These are phyloP conservation scores for Mollisia scopiformis DNA, from an alignment of 2,329 filamentous ascomycete genomes.

Conservation along the genomic window DNA sequence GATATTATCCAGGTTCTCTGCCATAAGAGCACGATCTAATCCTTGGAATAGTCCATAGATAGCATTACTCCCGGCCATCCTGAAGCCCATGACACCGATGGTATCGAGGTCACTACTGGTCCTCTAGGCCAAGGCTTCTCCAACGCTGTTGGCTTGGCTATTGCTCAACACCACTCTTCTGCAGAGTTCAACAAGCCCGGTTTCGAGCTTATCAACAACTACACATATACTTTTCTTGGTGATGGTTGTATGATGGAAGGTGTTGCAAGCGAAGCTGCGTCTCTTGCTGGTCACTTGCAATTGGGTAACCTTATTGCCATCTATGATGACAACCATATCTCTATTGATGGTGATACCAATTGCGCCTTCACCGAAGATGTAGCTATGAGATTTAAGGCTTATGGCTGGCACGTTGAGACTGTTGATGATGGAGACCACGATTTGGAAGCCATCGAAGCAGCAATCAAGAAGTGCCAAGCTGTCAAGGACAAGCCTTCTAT, in stretches of 20 bases:
- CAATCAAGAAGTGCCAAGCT: conserved; percentile 81
- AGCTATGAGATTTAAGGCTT: conserved; percentile 89
- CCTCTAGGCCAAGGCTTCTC: conserved; percentile 96
- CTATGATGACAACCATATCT: conserved; percentile 99
- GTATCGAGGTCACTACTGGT: conserved; percentile 96
- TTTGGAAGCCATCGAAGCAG: conserved; percentile 83
- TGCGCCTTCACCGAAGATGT: conserved; percentile 97
- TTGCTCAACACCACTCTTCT: conserved; percentile 90
- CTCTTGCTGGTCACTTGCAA: conserved; percentile 92
- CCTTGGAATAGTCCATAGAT: conserved; percentile 48
- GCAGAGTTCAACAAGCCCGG: conserved; percentile 96
- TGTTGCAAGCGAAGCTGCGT: conserved; percentile 90
- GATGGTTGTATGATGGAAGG: conserved; percentile 99
- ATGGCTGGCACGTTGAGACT: conserved; percentile 90
- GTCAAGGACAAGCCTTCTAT: conserved; percentile 96
- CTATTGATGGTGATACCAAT: conserved; percentile 92
- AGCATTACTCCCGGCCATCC: conserved; percentile 94
- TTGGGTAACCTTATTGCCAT: conserved; percentile 96
- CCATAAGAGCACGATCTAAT: not conserved
- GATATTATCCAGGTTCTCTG: not conserved
- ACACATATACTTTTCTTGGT: conserved; percentile 96
- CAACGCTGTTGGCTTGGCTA: conserved; percentile 97
- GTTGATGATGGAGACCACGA: conserved; percentile 90
- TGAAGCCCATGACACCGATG: conserved; percentile 94
- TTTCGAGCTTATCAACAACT: conserved; percentile 90